Percentiles rank a stretch among this genome's conserved stretches.
phyloP scores from a whole-genome alignment of 345 rosid genomes.

The Gossypium longicalyx region DNA sequence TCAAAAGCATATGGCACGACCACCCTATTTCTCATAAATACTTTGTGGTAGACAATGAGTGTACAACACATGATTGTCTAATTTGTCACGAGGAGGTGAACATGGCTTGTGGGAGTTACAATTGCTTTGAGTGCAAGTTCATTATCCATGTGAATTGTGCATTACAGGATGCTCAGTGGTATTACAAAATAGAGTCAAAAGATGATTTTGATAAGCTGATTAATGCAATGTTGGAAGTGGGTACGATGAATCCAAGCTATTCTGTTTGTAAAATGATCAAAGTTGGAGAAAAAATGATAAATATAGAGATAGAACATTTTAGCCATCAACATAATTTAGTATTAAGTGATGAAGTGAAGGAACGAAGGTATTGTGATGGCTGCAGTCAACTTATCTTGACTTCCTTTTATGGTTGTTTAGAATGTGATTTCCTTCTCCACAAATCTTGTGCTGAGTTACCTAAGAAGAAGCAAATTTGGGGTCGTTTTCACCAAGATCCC shows the following conservation, averaged over 20 bases:
- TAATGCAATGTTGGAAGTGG: not conserved
- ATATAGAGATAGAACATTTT: not conserved
- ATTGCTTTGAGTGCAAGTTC: not conserved
- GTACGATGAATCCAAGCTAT: not conserved
- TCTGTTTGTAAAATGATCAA: not conserved
- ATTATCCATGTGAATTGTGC: not conserved
- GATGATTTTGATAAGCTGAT: not conserved
- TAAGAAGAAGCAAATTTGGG: not conserved
- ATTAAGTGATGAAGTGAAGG: not conserved
- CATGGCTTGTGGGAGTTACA: not conserved
- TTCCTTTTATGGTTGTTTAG: not conserved
- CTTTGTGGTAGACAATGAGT: not conserved
- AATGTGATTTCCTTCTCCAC: not conserved
- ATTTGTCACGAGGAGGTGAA: not conserved
- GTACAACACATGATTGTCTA: not conserved
- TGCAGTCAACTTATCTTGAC: not conserved
- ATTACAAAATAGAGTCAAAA: not conserved
- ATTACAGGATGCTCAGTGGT: not conserved
- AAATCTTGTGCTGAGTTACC: not conserved
- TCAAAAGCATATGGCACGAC: not conserved
- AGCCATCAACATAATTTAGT: not conserved
- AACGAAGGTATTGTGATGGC: not conserved
- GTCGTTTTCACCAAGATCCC: not conserved
- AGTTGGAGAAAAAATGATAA: not conserved
- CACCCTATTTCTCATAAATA: not conserved